A percentile compares a stretch with the other conserved stretches of the same genome.
These are phyloP conservation scores for Talaromyces borbonicus DNA, from an alignment of 495 filamentous ascomycete genomes.

Conservation along the genomic window DNA sequence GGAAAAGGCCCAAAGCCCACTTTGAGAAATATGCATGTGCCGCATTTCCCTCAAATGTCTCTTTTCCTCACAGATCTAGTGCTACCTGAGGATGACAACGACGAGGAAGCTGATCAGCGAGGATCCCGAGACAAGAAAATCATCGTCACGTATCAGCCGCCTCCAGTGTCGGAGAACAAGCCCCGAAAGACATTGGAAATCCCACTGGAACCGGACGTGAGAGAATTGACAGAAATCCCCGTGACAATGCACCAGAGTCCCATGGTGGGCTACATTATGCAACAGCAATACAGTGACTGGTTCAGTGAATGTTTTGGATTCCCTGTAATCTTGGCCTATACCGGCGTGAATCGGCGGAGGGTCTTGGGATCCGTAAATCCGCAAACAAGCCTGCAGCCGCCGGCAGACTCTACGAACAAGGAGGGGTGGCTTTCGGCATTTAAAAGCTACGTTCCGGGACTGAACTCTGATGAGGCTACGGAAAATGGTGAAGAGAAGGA, in stretches of 20 bases:
- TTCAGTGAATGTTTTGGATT: conserved; percentile 65
- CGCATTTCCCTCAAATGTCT: conserved; percentile 51
- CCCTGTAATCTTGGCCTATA: conserved; percentile 54
- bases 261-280: conserved; percentile 60
- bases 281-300: conserved; percentile 55
- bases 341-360: conserved; percentile 50
- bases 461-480: too few species aligned
- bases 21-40: conserved; percentile 59
- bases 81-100: conserved; percentile 15
- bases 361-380: conserved; percentile 44
- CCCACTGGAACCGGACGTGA: conserved; percentile 47
- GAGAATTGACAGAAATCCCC: conserved; percentile 37
- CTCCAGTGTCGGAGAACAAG: conserved; percentile 16
- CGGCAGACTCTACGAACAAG: too few species aligned
- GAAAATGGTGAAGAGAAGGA: conserved; percentile 13
- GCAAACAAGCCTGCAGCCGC: background rate
- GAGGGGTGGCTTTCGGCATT: conserved; percentile 38
- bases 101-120: too few species aligned
- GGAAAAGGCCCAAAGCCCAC: conserved; percentile 10
- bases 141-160: conserved; percentile 44
- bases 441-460: conserved; percentile 21
- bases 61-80: conserved; percentile 56
- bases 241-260: conserved; percentile 55
- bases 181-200: conserved; percentile 38
- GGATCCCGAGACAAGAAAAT: conserved; percentile 38